Evolutionary conservation across 2,329 filamentous ascomycete genomes (phyloP), one percentile per base, ranked within the genome.

Genomic region (Fusarium sp.): DNA sequence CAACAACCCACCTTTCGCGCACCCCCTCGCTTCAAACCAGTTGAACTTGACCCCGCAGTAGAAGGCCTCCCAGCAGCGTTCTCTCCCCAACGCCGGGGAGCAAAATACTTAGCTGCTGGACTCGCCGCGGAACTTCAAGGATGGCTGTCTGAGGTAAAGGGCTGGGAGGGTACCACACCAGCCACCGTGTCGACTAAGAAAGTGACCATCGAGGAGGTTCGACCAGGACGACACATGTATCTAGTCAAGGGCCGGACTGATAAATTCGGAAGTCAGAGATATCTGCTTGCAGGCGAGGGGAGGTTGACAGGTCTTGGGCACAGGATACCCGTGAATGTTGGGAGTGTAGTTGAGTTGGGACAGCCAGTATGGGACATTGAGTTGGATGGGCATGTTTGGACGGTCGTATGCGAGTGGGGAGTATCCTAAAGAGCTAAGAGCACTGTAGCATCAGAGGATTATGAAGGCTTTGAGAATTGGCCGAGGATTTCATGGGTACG

Each of bases 141-240:
- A 15, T 80, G 79, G 78, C 71, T 82, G 11, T 80, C 80, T 1
- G 79, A 81, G 21, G 74, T 81, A 23, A 80, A 77, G 60, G 76
- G 76, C 13, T 76, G 75, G 76, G 74, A 76, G 17, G 70, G 70
- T 36, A 46, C 46, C 8, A 59, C 67, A 15, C 58, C 55, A n/a
- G 41, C 61, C 13, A 46, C 58, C 9, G 53, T 58, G 18, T 48
- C 68, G 7, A 66, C 56, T 2, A 57, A 75, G 35, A 72, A 63
- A 13, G 66, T 81, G 17, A 58, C 39, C 5, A 68, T 81, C 9
- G 73, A 76, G 11, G 74, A 77, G 42, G 52, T 79, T 13, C 62
- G 73, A 20, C 58, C 70, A 10, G 79, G 78, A 1, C 67, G 68
- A 47, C 67, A 74, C 25, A 80, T 81, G 79, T 78, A 77, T 58